Base-by-base conservation (phyloP, 768 basidiomycete species). In the Goffeauzyma gilvescens region DNA sequence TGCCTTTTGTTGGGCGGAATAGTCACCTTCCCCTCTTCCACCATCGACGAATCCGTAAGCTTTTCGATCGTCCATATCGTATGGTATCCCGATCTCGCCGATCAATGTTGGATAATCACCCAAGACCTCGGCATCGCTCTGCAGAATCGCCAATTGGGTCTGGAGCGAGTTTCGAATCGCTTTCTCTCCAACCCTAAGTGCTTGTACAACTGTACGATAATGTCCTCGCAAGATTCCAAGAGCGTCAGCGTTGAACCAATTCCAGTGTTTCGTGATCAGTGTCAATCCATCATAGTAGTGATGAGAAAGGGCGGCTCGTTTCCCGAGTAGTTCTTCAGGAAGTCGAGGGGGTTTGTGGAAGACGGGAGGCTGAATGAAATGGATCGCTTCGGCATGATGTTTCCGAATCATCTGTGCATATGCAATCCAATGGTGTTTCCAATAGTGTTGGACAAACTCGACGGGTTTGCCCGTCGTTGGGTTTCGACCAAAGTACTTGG, bases 281-380 rank as follows among this genome's bases (percentile, higher is more conserved):
- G 90, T 96, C 30, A 95, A 67, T 1, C 89, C 89, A 53, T 96
- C 89, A 55, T 95, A 96, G 61, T 86, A 96, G 60, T 96, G 90
- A 0, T 77, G 70, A 4, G 80, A 77, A 50, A 82, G 79, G 24
- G 72, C 76, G 2, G 79, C 75, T 2, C 87, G 77, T 12, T 73
- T 70, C 14, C 75, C 62, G 12, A 76, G 63, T 7, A 72, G 70
- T 4, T 72, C 70, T 6, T 72, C 70, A 13, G 74, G 62, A 1
- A 76, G 59, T 18, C 62, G 52, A 0, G 87, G 85, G 0, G 89
- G 90, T 1, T 67, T 65, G 0, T 75, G 76, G 57, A 95, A 95
- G 1, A 96, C 85, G 5, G 89, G 83, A 0, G 85, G 81, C 46
- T 89, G 83, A 34, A 90, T 68, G 57, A 96, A 90, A n/a, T 78